phyloP scores from a whole-genome alignment of 2,329 filamentous ascomycete species.

The Alternaria brassicicola region DNA sequence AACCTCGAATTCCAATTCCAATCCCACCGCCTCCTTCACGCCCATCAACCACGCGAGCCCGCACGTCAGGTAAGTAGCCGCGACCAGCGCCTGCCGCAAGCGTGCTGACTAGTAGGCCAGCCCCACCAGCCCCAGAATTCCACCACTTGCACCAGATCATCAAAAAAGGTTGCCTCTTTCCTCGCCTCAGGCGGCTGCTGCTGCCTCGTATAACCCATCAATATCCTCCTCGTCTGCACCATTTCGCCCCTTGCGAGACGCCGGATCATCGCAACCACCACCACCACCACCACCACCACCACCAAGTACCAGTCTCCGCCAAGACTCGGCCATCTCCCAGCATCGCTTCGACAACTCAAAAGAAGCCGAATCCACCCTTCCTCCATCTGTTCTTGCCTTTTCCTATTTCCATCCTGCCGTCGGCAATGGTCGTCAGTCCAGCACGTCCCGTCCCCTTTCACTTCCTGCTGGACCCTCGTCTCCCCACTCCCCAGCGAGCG shows the following conservation, averaged over 20 bases:
- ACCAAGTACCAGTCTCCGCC: conserved; percentile 18
- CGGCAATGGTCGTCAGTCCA: conserved; percentile 16
- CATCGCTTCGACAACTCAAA: conserved; percentile 24
- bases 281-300: conserved; percentile 15
- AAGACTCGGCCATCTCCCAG: conserved; percentile 28
- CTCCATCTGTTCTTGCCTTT: conserved; percentile 17
- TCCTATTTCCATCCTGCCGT: conserved; percentile 15
- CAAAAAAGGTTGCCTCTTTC: conserved; percentile 10
- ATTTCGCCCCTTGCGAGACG: neutral
- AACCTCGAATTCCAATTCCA: neutral
- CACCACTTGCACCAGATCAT: conserved; percentile 11
- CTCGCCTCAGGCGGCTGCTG: conserved; percentile 5
- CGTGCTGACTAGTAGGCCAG: conserved; percentile 18
- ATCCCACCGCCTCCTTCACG: conserved; percentile 12
- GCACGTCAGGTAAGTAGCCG: conserved; percentile 22
- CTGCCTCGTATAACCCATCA: conserved; percentile 11
- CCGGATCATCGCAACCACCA: conserved; percentile 13
- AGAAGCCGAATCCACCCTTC: conserved; percentile 17
- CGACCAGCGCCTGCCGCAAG: neutral
- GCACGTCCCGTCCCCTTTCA: conserved; percentile 11
- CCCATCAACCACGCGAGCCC: conserved; percentile 24
- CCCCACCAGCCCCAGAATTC: conserved; percentile 16
- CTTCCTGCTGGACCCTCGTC: conserved; percentile 14
- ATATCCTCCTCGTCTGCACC: conserved; percentile 13
- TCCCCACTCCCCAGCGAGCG: conserved; percentile 8